Evolutionary conservation across 2,329 filamentous ascomycete species (phyloP).

Genomic region (Capronia americana): DNA sequence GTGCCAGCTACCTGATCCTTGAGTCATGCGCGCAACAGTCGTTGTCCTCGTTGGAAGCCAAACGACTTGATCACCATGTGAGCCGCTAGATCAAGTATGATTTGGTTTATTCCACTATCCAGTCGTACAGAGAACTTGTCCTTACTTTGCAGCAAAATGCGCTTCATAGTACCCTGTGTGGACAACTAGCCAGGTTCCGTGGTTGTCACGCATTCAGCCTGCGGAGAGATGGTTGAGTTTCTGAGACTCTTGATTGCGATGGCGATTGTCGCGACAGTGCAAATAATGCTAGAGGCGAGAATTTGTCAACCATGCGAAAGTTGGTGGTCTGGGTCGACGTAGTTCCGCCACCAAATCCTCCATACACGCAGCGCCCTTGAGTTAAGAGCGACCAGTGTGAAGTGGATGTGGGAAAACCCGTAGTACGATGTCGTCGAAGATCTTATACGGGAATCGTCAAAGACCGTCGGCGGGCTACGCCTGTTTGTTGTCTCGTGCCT

Average conservation of each 20-base stretch:
- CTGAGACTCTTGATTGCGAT: not conserved
- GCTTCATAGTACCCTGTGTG: not conserved
- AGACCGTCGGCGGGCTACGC: no score
- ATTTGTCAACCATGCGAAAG: not conserved
- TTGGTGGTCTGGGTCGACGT: no score
- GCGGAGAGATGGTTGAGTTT: not conserved
- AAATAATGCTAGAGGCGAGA: not conserved
- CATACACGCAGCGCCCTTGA: no score
- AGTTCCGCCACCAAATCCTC: no score
- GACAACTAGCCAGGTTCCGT: not conserved
- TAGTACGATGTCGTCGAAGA: no score
- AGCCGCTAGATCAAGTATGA: not conserved
- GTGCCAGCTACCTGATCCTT: not conserved
- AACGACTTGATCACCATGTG: not conserved
- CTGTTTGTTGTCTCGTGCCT: no score
- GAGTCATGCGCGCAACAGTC: not conserved
- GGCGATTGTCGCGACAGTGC: not conserved
- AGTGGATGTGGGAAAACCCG: no score
- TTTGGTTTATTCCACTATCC: not conserved
- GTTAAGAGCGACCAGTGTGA: no score
- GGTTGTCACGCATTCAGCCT: not conserved
- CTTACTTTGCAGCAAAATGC: not conserved
- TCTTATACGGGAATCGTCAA: no score
- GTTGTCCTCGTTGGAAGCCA: not conserved
- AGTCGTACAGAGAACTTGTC: not conserved